Base-by-base conservation (phyloP, 2,329 filamentous ascomycete genomes). In the Fusarium sambucinum region DNA sequence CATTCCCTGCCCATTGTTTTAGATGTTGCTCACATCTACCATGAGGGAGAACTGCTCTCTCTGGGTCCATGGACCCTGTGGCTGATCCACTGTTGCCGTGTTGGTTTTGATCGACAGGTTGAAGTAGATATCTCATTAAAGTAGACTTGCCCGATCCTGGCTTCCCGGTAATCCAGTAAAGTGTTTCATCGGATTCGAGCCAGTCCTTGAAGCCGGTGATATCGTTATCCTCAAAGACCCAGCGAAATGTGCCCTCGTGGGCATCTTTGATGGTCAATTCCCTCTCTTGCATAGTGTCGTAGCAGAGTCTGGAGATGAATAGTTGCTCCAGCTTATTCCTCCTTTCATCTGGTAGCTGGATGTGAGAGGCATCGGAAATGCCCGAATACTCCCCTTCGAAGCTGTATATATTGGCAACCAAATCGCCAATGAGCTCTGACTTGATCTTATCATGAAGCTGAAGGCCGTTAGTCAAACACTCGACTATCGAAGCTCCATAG, bases 111-210 rank as follows among this genome's bases (percentile, higher is more conserved):
- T 2, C 12, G 6, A 33, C 0, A 21, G 55, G 58, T 2, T 61
- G 55, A n/a, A 61, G 32, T 3, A 61, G 45, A 23, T 61, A 61
- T 6, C 19, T 61, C 58, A 61, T 61, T 1, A 61, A 6, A 4
- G 45, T 61, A 2, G 58, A 61, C 17, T 60, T 61, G n/a, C 58
- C 58, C 0, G 65, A 60, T 0, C 65, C 66, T 5, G 65, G 44
- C 3, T 69, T 69, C 0, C 66, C 66, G 0, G 56, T 66, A 14
- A 69, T 57, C 66, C 65, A 69, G 12, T 69, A 63, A 11, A 68
- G 37, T 2, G 25, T 14, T 6, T 37, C 32, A 0, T 44, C 12
- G 0, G 66, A 63, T 25, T 23, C 21, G 5, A 69, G 61, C 65
- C 65, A 69, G 0, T 60, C 17, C 8, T 16, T 55, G 25, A 69